phyloP scores from a whole-genome alignment of 179 eudicot species.

The Patellifolia procumbens region DNA sequence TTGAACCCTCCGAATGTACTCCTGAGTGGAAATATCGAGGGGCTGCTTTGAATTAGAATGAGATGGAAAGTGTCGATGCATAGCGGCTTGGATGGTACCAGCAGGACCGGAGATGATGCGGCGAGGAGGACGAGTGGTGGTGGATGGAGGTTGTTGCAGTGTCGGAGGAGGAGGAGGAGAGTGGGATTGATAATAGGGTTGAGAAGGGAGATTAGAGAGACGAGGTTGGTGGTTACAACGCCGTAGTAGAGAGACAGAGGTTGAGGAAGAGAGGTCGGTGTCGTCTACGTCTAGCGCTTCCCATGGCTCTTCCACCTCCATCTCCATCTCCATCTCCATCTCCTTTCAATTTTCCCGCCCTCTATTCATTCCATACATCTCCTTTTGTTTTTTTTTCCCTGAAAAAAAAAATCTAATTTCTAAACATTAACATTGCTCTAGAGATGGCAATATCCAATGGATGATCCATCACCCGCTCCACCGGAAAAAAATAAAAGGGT shows the following conservation, averaged over 20 bases:
- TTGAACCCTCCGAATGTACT: constrained; percentile 51
- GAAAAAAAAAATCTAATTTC: no score
- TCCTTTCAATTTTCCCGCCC: no score
- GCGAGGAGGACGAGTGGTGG: constrained; percentile 10
- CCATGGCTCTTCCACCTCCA: constrained; percentile 46
- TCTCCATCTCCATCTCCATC: no score
- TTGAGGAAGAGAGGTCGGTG: constrained; percentile 56
- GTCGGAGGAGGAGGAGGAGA: neutral
- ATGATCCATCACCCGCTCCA: no score
- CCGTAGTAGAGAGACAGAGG: constrained; percentile 27
- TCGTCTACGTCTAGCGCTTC: constrained; percentile 68
- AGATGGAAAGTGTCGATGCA: constrained; percentile 42
- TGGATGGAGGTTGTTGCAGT: neutral
- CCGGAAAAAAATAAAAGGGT: no score
- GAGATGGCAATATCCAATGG: no score
- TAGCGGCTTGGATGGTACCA: constrained; percentile 61
- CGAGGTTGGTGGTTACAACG: constrained; percentile 13
- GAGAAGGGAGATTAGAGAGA: constrained; percentile 16
- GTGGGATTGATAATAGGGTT: neutral
- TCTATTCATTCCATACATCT: no score
- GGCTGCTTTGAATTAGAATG: neutral
- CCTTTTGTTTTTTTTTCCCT: no score
- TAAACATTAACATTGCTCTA: no score
- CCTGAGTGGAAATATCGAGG: constrained; percentile 53
- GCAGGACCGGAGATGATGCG: constrained; percentile 74